Evolutionary conservation across 164 flowering plant genomes (phyloP), one percentile per base, ranked within the genome.

Genomic region (Brasenia schreberi): DNA sequence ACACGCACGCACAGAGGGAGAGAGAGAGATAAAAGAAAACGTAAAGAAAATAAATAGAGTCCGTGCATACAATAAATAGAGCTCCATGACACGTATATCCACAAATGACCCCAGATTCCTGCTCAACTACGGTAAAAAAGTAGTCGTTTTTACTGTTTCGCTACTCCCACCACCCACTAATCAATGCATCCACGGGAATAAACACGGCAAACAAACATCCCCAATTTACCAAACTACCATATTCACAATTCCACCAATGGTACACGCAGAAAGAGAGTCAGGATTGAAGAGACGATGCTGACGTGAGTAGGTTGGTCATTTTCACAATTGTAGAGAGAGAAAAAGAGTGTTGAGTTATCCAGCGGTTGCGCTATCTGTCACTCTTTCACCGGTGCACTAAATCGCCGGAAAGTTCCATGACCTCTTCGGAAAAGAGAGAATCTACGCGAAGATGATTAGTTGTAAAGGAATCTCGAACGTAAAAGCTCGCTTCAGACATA

Each of bases 31-130:
- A 58, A 66, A 42, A 19, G 19, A 43, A 64, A 18, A 66, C 18
- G 33, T 45, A 58, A 23, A 56, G 43, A 59, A 66, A 66, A n/a
- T 61, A 39, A 59, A 27, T 53, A 62, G 45, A 14, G 43, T 62
- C 14, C 12, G 5, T 19, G 59, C 14, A n/a, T 66, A 44, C 58
- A 66, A 27, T 49, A 66, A 19, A 53, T n/a, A 66, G 59, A 17
- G 16, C 14, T 42, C n/a, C n/a, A 18, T 63, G 39, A 14, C 17
- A 52, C 43, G n/a, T 49, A 52, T 18, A 49, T 19, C 18, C 27
- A 65, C 27, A 19, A 65, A 5, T 10, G 23, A 45, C 23, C 33
- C n/a, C 18, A 17, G 18, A 42, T 43, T 14, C 52, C 66, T 16
- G n/a, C 11, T 11, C 52, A 64, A 42, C 61, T 27, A 65, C 23